These are phyloP conservation scores for Metrosideros polymorpha DNA, from an alignment of 441 rosid species.

Conservation along the genomic window DNA sequence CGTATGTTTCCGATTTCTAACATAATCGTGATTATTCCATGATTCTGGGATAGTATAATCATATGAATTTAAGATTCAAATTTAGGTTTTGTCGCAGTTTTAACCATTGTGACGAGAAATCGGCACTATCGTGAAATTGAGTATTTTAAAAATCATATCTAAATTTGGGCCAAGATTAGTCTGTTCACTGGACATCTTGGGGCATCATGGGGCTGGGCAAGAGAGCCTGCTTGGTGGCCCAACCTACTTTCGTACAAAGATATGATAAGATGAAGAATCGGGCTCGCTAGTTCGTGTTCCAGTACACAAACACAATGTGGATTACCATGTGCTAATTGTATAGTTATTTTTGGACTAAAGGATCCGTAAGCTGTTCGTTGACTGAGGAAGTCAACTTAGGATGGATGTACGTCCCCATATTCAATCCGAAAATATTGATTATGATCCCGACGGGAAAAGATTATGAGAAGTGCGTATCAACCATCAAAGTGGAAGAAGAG, in stretches of 20 bases:
- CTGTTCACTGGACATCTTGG: neutral
- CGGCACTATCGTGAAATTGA: neutral
- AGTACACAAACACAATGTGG: accelerated
- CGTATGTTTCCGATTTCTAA: neutral
- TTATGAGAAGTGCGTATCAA: neutral
- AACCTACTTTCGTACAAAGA: neutral
- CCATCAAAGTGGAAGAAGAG: neutral
- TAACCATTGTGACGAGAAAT: neutral
- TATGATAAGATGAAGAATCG: too few relatives aligned
- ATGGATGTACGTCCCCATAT: neutral
- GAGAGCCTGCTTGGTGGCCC: neutral
- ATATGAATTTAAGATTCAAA: neutral
- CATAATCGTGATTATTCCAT: neutral
- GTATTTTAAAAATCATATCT: neutral
- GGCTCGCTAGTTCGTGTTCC: too few relatives aligned
- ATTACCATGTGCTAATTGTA: neutral
- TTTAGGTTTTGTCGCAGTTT: neutral
- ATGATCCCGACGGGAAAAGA: neutral
- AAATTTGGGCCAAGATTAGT: neutral
- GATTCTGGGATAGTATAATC: neutral
- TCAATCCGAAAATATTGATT: neutral
- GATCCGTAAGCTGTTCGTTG: neutral
- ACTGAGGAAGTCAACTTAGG: neutral
- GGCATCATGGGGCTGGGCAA: neutral
- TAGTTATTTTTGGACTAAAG: neutral